Conservation (phyloP, 805 yeast species). For the Dipodascopsis tothii region DNA sequence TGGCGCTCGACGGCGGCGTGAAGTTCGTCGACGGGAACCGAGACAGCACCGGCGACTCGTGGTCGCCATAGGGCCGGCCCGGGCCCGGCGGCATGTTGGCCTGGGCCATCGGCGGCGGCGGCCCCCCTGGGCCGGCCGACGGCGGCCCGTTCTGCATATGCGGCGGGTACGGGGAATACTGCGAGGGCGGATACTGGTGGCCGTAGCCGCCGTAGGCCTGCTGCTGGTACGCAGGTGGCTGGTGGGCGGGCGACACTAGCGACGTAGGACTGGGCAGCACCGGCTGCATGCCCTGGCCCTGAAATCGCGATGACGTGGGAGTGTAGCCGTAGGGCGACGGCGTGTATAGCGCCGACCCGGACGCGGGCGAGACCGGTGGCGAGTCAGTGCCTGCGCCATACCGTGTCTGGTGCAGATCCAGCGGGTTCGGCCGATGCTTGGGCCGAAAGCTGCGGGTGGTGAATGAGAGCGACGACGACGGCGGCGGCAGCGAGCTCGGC, state of each 20-base stretch:
- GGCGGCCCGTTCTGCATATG: neutral
- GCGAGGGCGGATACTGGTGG: conserved; percentile 2
- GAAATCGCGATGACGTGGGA: conserved; percentile 8
- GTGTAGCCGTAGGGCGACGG: conserved; percentile 1
- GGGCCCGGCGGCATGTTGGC: neutral
- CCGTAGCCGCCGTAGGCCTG: neutral
- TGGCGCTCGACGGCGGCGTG: conserved; percentile 8
- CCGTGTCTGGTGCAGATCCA: conserved; percentile 8
- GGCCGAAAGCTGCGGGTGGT: conserved; percentile 17
- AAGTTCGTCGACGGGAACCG: conserved; percentile 1
- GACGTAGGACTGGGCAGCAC: neutral
- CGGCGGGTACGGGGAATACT: neutral
- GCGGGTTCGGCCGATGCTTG: conserved; percentile 20
- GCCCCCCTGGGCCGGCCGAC: neutral
- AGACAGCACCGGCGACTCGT: conserved; percentile 6
- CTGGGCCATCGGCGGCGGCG: neutral
- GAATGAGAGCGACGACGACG: conserved; percentile 8
- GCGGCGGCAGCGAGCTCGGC: conserved; percentile 8
- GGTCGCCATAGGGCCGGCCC: neutral
- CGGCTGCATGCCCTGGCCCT: conserved; percentile 1
- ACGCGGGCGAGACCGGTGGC: conserved; percentile 10
- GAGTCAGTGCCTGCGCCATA: conserved; percentile 3
- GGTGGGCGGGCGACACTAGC: neutral
- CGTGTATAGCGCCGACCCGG: conserved; percentile 3
- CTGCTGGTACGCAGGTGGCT: neutral